Percentiles rank a stretch among this genome's conserved stretches.
These are phyloP conservation scores for Cystobasidiaceae sp. DNA, from an alignment of 1,284 basidiomycete genomes.

Conservation along the genomic window DNA sequence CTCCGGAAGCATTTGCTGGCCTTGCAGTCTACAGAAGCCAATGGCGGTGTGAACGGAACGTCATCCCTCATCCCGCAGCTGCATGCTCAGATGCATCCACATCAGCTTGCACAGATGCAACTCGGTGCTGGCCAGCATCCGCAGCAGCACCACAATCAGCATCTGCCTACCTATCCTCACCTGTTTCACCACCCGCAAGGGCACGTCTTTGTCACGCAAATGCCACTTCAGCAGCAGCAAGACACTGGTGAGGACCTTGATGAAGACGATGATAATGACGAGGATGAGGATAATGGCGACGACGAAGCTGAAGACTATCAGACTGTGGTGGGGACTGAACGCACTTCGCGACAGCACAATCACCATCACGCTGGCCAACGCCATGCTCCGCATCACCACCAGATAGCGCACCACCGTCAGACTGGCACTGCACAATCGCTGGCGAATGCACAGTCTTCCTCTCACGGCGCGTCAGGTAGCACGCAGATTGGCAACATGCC, in stretches of 20 bases:
- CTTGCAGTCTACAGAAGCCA: slow-evolving; percentile 1
- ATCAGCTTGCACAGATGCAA: slow-evolving; percentile 10
- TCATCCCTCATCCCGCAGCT: neutral
- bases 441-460: neutral
- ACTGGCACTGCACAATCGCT: neutral
- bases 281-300: slow-evolving; percentile 16
- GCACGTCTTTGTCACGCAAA: slow-evolving; percentile 1
- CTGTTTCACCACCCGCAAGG: neutral
- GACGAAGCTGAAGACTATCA: slow-evolving; percentile 12
- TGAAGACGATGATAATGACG: neutral
- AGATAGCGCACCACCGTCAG: neutral
- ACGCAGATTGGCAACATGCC: too few species aligned
- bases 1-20: slow-evolving; percentile 64
- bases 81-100: slow-evolving; percentile 1
- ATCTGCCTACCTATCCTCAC: slow-evolving; percentile 7
- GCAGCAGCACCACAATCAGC: neutral
- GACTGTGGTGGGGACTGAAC: neutral
- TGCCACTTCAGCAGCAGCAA: neutral
- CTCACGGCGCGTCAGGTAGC: neutral
- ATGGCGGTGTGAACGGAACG: neutral
- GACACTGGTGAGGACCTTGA: neutral
- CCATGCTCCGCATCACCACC: neutral
- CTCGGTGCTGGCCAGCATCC: neutral
- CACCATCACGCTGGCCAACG: neutral
- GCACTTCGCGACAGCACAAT: neutral